A percentile compares a stretch with the other conserved stretches of the same genome.
Evolutionary conservation across 176 grass and related monocot genomes (phyloP).

Genomic region (Phragmites australis): DNA sequence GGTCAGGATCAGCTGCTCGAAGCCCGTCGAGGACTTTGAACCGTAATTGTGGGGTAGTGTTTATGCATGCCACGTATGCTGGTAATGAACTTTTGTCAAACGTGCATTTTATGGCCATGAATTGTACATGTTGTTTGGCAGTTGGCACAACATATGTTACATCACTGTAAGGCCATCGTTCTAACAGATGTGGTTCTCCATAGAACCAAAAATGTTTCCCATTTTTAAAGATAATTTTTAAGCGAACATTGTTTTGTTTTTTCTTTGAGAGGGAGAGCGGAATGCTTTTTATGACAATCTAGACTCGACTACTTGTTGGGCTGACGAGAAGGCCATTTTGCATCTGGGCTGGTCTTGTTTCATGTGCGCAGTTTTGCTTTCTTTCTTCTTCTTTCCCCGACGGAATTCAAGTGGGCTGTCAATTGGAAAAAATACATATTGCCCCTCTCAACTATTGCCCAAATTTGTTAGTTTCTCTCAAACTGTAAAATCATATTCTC

Average conservation of each 20-base stretch:
- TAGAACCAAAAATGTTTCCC: neutral
- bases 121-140: no score
- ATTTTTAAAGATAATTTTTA: neutral
- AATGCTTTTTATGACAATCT: no score
- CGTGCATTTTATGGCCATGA: neutral
- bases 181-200: neutral
- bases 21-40: neutral
- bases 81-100: neutral
- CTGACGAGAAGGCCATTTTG: neutral
- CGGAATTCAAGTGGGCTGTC: no score
- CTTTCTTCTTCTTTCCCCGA: no score
- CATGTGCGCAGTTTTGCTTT: neutral
- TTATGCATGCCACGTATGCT: neutral
- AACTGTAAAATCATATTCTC: no score
- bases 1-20: slow-evolving; percentile 43
- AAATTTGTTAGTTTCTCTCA: no score
- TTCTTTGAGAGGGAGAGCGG: no score
- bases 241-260: no score
- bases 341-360: neutral
- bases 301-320: neutral
- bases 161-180: neutral
- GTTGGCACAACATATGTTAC: neutral
- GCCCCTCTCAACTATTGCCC: no score
- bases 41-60: neutral
- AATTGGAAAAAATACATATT: no score